Base-by-base conservation (phyloP, 1,139 yeast species). In the Hyphopichia wangnamkhiaoensis region DNA sequence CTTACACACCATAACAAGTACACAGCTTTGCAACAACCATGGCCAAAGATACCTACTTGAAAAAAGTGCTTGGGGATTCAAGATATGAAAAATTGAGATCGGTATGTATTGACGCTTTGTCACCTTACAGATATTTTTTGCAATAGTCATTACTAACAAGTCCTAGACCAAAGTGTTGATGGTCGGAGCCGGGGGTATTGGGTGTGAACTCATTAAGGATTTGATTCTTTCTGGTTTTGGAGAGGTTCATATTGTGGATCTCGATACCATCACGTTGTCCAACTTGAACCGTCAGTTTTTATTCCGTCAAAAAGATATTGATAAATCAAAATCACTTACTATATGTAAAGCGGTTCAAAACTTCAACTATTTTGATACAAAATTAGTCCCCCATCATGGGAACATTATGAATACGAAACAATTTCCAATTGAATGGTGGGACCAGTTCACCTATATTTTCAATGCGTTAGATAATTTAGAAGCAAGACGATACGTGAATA, bases 151-250 rank as follows among this genome's bases (percentile, higher is more conserved):
- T 24, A 35, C 37, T 40, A 42, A 38, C 39, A 36, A n/a, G n/a
- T n/a, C 19, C 25, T 27, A 56, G 15, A 55, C 85, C n/a, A 82
- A 75, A 45, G 90, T 93, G 16, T 68, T 94, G 34, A 71, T 94
- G 68, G 96, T 94, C 0, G 98, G 99, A 3, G 97, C 98, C 1
- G 99, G 99, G 21, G 99, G 99, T n/a, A 91, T 94, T 48, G 99
- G 99, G 4, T 94, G 98, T 61, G 99, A 94, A 61, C 68, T 94
- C 31, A 70, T 94, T 43, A 94, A 94, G 58, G 88, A 94, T 56
- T 70, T 94, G 38, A 82, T 90, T 6, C 65, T 91, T 47, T 75
- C 89, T 49, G 95, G 95, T 2, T 84, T 86, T 51, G 94, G 95
- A 3, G 95, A 88, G 53, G 84, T 94, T 40, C 96, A 91, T 54